Evolutionary conservation across 2,329 filamentous ascomycete species (phyloP), one percentile per base, ranked within the genome.

Genomic region (Microsporum audouinii): DNA sequence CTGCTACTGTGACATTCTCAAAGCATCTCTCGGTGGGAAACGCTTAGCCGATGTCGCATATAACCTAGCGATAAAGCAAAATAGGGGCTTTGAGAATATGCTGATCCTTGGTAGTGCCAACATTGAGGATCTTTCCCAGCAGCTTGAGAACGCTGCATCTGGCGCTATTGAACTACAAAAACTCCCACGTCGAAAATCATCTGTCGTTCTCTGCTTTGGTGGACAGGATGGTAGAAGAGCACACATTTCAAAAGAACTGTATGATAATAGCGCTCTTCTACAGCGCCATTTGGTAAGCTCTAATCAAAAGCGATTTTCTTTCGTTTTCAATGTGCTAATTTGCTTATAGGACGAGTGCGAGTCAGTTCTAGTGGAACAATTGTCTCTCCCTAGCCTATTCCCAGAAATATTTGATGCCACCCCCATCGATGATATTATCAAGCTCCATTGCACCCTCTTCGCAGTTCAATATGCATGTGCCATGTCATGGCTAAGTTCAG

Each of bases 401-500:
- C 70, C 62, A 62, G n/a, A 3, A 6, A 61, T 61, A 8, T 61
- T 76, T 12, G 5, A 56, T 1, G 2, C 55, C 2, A n/a, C 5
- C 2, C 8, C 55, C 3, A 27, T 39, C 1, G 63, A 68, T 31
- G 60, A 62, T 3, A 14, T 57, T 3, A 66, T 69, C 12, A 58
- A 63, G 23, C 65, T 77, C 0, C 77, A 79, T 14, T 70, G 68
- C 5, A 65, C 67, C 39, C 61, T 75, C 0, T 76, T 77, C 49
- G 66, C 74, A 0, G 41, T 73, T 7, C 74, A 77, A 51, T 75
- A 75, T 57, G 64, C 76, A 0, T 70, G 66, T 34, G 73, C 75
- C 0, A 67, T 62, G 36, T 60, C 65, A 2, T 77, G 76, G 75
- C 68, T 76, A 0, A 69, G 74, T 17, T 66, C 65, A 10, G 75